Evolutionary conservation across 257 asterid genomes (phyloP), one percentile per base, ranked within the genome.

Genomic region (Ilex aquifolium): DNA sequence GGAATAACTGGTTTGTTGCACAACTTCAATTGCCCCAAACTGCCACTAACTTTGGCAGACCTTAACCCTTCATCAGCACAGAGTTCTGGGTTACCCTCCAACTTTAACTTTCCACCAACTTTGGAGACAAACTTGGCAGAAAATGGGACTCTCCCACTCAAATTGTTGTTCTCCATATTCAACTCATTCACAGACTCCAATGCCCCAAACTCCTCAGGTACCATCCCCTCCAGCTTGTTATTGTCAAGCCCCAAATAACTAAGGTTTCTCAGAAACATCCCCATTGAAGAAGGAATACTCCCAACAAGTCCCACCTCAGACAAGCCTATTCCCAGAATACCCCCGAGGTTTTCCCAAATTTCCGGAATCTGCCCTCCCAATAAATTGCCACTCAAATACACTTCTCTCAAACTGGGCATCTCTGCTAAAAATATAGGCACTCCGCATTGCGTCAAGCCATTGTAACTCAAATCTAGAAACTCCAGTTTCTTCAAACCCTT

Each of bases 301-400:
- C 97, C 97, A 46, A 84, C 71, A 21, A 91, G 89, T 51, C 93
- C 91, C 17, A 75, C 31, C 12, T 61, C 66, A 0, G 97, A 85
- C 5, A 90, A 73, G 50, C 95, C 97, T 9, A 90, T 71, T 49
- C 82, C 89, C 69, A 15, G 44, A 52, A 88, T 69, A 16, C 84
- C 83, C 80, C 76, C 79, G 9, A 88, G 76, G 10, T 81, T 77
- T 42, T 32, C 79, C 91, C 96, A 91, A 42, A 76, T 88, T 57
- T 88, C 95, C 27, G 96, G 97, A 31, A 91, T 85, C 36, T 60
- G 65, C 77, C 96, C 95, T 70, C 95, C 97, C 3, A 90, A 79
- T 14, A 56, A 44, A 46, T 84, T 90, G 50, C 95, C 89, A 40
- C 83, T 85, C 74, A 88, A 53, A 71, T 91, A 78, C 44, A 91